Evolutionary conservation across 495 filamentous ascomycete species (phyloP), one percentile per base, ranked within the genome.

Genomic region (Pseudevernia furfuracea): DNA sequence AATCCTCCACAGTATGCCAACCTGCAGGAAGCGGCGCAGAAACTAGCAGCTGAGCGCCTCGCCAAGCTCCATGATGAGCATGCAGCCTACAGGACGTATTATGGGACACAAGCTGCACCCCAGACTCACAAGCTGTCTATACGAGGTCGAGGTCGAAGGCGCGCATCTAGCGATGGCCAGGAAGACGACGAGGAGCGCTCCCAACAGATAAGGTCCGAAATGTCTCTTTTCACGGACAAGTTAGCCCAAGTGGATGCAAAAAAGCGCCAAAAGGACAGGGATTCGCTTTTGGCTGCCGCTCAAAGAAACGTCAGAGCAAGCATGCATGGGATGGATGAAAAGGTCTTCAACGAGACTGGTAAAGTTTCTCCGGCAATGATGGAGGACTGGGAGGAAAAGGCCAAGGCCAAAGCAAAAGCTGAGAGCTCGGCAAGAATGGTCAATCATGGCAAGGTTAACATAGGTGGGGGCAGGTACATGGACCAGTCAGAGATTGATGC

Each of bases 1-100:
- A 69, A 68, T 15, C 69, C 71, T n/a, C 75, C 72, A 46, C 76
- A 77, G 5, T 84, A 84, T 62, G 79, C 84, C 41, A 84, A 81
- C 64, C 74, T 97, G 5, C 89, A 97, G 70, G 90, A 93, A 64
- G 85, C 88, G 4, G 92, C 92, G 0, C 89, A 92, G 70, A 91
- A 87, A 69, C 83, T 92, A 48, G 92, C 92, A 3, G 82, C 87
- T 63, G 89, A 94, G 71, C 89, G 91, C 38, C 78, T 97, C 19
- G 86, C 89, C 1, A 90, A 84, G 68, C 83, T 96, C 67, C 83
- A 90, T 21, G 82, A 90, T 64, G 87, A 93, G 67, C 81, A 87
- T 67, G 79, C 79, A 11, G 79, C 81, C 9, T 87, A 89, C 65
- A 82, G 87, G 46, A 82, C 86, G 30, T 89, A 95, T 72, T 94